These are phyloP conservation scores for Paraphaeosphaeria sporulosa DNA, from an alignment of 2,329 filamentous ascomycete species.

Conservation along the genomic window DNA sequence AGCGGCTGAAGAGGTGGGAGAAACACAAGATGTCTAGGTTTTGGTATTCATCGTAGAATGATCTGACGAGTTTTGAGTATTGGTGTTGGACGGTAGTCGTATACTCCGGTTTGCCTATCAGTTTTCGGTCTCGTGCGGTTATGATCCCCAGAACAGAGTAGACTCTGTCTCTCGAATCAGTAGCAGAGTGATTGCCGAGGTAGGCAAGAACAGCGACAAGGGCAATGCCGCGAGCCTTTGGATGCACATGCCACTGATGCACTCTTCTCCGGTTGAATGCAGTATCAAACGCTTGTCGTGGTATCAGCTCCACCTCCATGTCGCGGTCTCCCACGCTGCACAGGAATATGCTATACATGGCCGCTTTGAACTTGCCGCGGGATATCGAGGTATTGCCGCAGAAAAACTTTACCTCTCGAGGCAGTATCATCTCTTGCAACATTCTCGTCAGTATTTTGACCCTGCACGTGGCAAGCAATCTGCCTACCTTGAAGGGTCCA, in stretches of 20 bases:
- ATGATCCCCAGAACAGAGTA: conserved; percentile 42
- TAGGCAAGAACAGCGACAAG: conserved; percentile 14
- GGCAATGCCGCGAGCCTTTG: conserved; percentile 7
- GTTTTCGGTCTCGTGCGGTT: conserved; percentile 27
- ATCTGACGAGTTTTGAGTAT: conserved; percentile 38
- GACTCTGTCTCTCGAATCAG: conserved; percentile 38
- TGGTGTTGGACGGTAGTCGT: conserved; percentile 22
- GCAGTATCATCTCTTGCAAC: conserved; percentile 41
- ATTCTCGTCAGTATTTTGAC: no score
- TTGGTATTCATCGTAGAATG: conserved; percentile 33
- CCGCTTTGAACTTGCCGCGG: conserved; percentile 36
- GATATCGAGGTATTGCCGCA: conserved; percentile 32
- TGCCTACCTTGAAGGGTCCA: conserved; percentile 25
- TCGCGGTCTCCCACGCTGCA: conserved; percentile 31
- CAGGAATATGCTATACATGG: conserved; percentile 40
- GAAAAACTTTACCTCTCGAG: conserved; percentile 35
- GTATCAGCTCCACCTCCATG: conserved; percentile 34
- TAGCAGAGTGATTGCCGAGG: conserved; percentile 37
- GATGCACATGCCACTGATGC: conserved; percentile 34
- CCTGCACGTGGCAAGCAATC: no score
- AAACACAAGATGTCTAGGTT: conserved; percentile 44
- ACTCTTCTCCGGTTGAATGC: conserved; percentile 36
- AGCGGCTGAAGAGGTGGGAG: not conserved
- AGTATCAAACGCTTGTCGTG: conserved; percentile 16
- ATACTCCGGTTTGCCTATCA: conserved; percentile 38